Evolutionary conservation across 1,284 basidiomycete genomes (phyloP).

Genomic region (Prillingera fragicola): DNA sequence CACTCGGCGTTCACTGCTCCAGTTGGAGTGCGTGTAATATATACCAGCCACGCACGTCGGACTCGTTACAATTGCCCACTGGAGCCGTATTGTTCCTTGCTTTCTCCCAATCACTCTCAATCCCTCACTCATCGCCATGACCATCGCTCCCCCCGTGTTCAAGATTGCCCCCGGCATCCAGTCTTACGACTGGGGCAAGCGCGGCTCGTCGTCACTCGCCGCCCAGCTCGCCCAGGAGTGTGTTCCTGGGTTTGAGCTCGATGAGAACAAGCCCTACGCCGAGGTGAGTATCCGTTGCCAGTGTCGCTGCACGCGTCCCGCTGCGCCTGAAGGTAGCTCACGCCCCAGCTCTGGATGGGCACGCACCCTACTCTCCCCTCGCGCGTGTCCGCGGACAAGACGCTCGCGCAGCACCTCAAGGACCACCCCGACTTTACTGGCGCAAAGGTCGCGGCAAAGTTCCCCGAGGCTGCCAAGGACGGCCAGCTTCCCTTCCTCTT

Average conservation of each 20-base stretch:
- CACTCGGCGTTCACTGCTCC: no score
- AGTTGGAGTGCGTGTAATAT: no score
- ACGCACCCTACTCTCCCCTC: conserved; percentile 89
- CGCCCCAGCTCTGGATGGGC: conserved; percentile 89
- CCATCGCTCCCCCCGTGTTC: conserved; percentile 30
- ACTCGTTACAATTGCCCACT: no score
- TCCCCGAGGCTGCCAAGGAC: conserved; percentile 54
- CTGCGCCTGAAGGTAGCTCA: background rate
- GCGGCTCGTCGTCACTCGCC: conserved; percentile 52
- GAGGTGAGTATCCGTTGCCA: conserved; percentile 52
- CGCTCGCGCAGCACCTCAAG: conserved; percentile 61
- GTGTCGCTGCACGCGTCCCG: background rate
- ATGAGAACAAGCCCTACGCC: conserved; percentile 58
- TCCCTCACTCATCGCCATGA: background rate
- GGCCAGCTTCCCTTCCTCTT: conserved; percentile 87
- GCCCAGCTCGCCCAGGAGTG: conserved; percentile 52
- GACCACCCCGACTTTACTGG: conserved; percentile 62
- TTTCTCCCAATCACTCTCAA: background rate
- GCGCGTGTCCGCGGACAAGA: conserved; percentile 52
- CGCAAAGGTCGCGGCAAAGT: conserved; percentile 61
- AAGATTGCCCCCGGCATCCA: conserved; percentile 45
- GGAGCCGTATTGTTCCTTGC: no score
- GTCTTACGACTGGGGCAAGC: conserved; percentile 55
- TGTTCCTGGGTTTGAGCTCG: conserved; percentile 53
- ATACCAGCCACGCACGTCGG: no score